phyloP scores from a whole-genome alignment of 2,329 filamentous ascomycete genomes.

The Dactylonectria macrodidyma region DNA sequence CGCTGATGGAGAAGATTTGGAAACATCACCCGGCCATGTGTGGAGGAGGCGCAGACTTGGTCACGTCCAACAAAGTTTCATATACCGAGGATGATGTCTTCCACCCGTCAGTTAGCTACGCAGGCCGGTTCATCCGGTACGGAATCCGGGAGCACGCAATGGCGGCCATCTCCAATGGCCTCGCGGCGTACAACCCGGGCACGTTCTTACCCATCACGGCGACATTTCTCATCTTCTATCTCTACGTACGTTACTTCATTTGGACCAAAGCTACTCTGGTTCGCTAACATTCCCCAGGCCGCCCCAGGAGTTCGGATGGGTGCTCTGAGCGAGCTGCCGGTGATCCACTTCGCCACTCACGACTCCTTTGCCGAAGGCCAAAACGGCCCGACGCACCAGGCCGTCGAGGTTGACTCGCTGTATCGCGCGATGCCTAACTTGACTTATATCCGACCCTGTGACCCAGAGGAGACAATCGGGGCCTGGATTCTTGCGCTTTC shows the following conservation, averaged over 20 bases:
- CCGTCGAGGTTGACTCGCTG: conserved; percentile 65
- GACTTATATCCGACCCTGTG: conserved; percentile 67
- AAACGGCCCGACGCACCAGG: conserved; percentile 70
- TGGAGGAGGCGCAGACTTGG: conserved; percentile 58
- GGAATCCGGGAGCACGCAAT: conserved; percentile 68
- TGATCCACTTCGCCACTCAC: conserved; percentile 68
- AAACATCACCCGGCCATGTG: conserved; percentile 35
- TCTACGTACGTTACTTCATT: conserved; percentile 39
- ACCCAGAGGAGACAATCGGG: conserved; percentile 66
- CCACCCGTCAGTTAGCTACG: conserved; percentile 46
- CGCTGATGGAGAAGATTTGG: conserved; percentile 41
- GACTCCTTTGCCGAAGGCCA: conserved; percentile 69
- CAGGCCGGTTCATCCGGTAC: conserved; percentile 62
- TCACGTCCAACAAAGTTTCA: conserved; percentile 61
- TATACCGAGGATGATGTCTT: conserved; percentile 51
- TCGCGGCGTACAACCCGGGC: conserved; percentile 60
- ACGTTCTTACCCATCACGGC: conserved; percentile 69
- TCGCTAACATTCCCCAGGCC: conserved; percentile 20
- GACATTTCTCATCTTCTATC: conserved; percentile 72
- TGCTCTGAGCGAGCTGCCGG: conserved; percentile 63
- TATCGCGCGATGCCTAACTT: conserved; percentile 70
- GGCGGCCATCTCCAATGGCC: conserved; percentile 62
- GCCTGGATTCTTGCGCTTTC: conserved; percentile 53
- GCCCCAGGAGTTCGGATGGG: conserved; percentile 64
- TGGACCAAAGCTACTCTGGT: background rate